phyloP scores from a whole-genome alignment of 177 flowering plant species.

The Vitis hybrid region DNA sequence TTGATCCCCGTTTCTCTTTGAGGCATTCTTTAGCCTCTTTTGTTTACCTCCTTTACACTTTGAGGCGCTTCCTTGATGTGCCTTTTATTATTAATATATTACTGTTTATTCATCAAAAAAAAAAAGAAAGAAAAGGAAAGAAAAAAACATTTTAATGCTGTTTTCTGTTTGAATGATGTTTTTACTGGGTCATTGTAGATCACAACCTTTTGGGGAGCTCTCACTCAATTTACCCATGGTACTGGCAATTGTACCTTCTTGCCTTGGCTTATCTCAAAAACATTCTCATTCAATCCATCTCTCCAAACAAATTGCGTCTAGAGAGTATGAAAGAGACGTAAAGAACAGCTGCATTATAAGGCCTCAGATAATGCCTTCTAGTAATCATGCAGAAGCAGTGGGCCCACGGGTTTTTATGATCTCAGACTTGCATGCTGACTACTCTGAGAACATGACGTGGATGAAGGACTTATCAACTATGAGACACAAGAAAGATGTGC shows the following conservation, averaged over 20 bases:
- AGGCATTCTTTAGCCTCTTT: too few species aligned
- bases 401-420: slow-evolving; percentile 60
- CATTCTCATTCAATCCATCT: not conserved
- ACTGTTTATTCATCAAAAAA: too few species aligned
- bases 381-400: slow-evolving; percentile 7
- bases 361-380: slow-evolving; percentile 26
- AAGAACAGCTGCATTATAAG: slow-evolving; percentile 15
- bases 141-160: too few species aligned
- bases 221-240: slow-evolving; percentile 12
- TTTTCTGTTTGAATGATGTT: too few species aligned
- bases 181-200: not conserved
- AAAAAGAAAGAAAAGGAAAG: too few species aligned
- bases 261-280: slow-evolving; percentile 15
- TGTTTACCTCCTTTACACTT: too few species aligned
- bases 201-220: not conserved
- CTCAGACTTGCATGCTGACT: slow-evolving; percentile 83
- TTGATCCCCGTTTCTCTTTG: too few species aligned
- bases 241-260: slow-evolving; percentile 5
- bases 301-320: not conserved
- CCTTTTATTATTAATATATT: too few species aligned
- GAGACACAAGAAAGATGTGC: slow-evolving; percentile 47
- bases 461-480: slow-evolving; percentile 40
- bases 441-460: slow-evolving; percentile 76
- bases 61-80: too few species aligned
- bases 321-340: not conserved